Conservation (phyloP, 352 stramenopile genomes). For the Phytophthora boehmeriae region DNA sequence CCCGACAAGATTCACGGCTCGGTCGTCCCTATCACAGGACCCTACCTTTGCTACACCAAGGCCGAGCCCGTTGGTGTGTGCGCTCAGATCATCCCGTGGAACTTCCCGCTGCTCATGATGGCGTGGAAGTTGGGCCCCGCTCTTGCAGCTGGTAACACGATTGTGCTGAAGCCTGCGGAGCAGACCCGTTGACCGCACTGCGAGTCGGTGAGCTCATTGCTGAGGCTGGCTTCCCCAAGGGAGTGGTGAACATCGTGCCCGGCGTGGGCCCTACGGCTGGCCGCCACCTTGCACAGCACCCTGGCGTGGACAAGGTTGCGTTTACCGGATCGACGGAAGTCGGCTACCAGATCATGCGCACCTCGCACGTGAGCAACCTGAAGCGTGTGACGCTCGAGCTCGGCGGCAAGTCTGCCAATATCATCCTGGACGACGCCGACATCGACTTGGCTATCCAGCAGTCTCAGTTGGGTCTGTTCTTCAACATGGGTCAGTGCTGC, state of each 20-base stretch:
- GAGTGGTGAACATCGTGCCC: constrained; percentile 88
- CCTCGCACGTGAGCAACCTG: constrained; percentile 66
- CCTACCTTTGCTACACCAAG: constrained; percentile 69
- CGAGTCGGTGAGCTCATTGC: constrained; percentile 87
- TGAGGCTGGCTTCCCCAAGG: constrained; percentile 77
- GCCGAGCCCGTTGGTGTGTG: constrained; percentile 91
- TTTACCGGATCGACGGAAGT: constrained; percentile 79
- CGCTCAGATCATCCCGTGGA: constrained; percentile 95
- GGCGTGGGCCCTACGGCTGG: constrained; percentile 50
- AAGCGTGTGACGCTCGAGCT: constrained; percentile 82
- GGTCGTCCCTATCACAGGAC: constrained; percentile 63
- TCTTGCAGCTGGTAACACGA: constrained; percentile 91
- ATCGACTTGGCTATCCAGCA: constrained; percentile 60
- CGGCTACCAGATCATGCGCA: constrained; percentile 70
- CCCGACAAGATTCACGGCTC: constrained; percentile 83
- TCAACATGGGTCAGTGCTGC: constrained; percentile 91
- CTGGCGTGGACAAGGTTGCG: constrained; percentile 79
- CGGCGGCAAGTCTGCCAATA: constrained; percentile 79
- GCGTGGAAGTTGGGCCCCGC: constrained; percentile 93
- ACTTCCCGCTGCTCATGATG: constrained; percentile 97
- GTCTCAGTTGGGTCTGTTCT: constrained; percentile 72
- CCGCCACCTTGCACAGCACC: constrained; percentile 51
- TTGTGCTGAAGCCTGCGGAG: constrained; percentile 95
- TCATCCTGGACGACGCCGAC: constrained; percentile 77
- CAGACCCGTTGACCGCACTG: constrained; percentile 94